Conservation (phyloP, 2,329 filamentous ascomycete genomes). For the Whalleya microplaca region DNA sequence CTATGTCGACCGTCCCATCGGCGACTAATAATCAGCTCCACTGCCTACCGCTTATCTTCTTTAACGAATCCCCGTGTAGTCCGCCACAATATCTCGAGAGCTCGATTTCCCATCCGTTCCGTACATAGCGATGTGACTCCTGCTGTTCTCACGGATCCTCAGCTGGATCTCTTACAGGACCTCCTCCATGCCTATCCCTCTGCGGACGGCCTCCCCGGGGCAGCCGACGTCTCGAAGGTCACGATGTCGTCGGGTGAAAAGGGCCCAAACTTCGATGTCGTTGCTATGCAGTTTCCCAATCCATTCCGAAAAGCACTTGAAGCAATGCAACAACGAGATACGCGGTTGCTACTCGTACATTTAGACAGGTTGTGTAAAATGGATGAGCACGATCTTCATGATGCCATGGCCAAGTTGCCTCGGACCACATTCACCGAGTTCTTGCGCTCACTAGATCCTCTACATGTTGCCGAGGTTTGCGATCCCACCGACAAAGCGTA, state of each 20-base stretch:
- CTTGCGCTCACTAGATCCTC: constrained; percentile 64
- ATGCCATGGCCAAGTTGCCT: constrained; percentile 48
- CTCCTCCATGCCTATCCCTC: too few species aligned
- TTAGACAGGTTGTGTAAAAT: constrained; percentile 28
- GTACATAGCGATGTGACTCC: constrained; percentile 11
- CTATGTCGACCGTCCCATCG: constrained; percentile 26
- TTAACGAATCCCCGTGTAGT: neutral
- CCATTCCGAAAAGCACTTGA: constrained; percentile 23
- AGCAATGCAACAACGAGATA: constrained; percentile 29
- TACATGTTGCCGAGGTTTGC: constrained; percentile 50
- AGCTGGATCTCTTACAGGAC: constrained; percentile 16
- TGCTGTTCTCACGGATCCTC: constrained; percentile 5
- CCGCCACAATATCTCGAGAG: neutral
- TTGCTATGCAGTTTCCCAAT: neutral
- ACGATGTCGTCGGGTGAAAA: neutral
- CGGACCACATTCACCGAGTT: constrained; percentile 65
- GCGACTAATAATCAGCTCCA: neutral
- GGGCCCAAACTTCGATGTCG: neutral
- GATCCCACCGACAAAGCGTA: constrained; percentile 50
- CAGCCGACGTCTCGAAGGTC: too few species aligned
- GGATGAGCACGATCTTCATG: constrained; percentile 29
- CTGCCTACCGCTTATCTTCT: neutral
- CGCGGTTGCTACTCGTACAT: constrained; percentile 23
- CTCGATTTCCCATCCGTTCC: neutral
- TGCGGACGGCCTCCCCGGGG: neutral